phyloP scores from a whole-genome alignment of 768 basidiomycete species.

The Favolaschia claudopus region DNA sequence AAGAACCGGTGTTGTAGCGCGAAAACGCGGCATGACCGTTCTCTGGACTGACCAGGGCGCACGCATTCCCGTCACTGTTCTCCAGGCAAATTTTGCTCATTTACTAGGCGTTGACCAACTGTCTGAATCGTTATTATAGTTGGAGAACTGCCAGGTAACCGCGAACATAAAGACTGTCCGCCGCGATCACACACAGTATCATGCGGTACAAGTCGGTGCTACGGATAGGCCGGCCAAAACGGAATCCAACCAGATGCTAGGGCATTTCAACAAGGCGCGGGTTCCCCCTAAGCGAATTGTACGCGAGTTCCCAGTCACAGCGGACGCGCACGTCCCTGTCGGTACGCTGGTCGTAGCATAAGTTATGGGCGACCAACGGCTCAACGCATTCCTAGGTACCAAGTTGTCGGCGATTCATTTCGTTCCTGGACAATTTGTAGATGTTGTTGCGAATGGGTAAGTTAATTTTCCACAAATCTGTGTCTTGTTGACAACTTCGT shows the following conservation, averaged over 20 bases:
- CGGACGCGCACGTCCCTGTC: conserved; percentile 89
- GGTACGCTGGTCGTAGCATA: conserved; percentile 58
- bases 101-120: background rate
- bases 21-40: conserved; percentile 95
- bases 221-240: conserved; percentile 77
- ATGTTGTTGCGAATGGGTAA: conserved; percentile 41
- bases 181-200: conserved; percentile 75
- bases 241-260: conserved; percentile 81
- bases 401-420: conserved; percentile 92
- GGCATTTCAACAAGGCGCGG: conserved; percentile 86
- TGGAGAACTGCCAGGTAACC: conserved; percentile 91
- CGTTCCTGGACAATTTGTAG: conserved; percentile 96
- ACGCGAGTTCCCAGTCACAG: conserved; percentile 87
- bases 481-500: background rate
- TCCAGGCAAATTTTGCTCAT: conserved; percentile 71
- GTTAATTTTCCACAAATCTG: background rate
- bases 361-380: background rate
- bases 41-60: conserved; percentile 93
- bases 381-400: conserved; percentile 64
- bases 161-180: conserved; percentile 74
- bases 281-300: conserved; percentile 86
- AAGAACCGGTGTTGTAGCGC: conserved; percentile 91
- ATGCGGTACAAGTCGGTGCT: conserved; percentile 94
- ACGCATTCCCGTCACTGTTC: conserved; percentile 89
- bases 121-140: conserved; percentile 46